Evolutionary conservation across 768 basidiomycete genomes (phyloP).

Genomic region (Kwoniella newhampshirensis): DNA sequence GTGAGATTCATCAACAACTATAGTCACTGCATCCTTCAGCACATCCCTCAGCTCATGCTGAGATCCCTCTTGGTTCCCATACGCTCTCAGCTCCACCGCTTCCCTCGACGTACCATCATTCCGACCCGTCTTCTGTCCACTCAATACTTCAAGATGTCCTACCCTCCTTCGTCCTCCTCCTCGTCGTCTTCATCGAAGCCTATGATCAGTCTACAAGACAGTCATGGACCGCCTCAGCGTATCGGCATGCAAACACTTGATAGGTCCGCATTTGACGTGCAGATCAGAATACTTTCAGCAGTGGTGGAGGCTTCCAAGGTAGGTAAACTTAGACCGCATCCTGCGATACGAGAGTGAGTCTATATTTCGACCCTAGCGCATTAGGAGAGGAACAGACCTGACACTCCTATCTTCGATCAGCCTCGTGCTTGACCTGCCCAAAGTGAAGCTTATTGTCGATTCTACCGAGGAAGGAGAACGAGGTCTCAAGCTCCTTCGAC

Average conservation of each 20-base stretch:
- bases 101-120: background rate
- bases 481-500: slow-evolving; percentile 10
- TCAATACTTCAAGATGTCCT: slow-evolving; percentile 12
- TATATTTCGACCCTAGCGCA: too few species aligned
- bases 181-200: slow-evolving; percentile 13
- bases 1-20: too few species aligned
- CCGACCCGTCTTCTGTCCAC: background rate
- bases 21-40: background rate
- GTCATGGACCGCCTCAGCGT: slow-evolving; percentile 57
- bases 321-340: slow-evolving; percentile 55
- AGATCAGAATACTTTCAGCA: slow-evolving; percentile 67
- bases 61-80: background rate
- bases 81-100: background rate
- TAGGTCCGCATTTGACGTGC: slow-evolving; percentile 64
- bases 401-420: background rate
- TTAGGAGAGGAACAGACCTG: background rate
- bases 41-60: slow-evolving; percentile 1
- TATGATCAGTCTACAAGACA: slow-evolving; percentile 6
- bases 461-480: slow-evolving; percentile 3
- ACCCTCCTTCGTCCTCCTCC: background rate
- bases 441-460: slow-evolving; percentile 23
- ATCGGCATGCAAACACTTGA: slow-evolving; percentile 58
- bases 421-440: slow-evolving; percentile 30
- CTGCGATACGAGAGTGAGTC: slow-evolving; percentile 42
- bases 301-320: slow-evolving; percentile 64